Conservation (phyloP, 1,284 basidiomycete species). For the Puccinia horiana region DNA sequence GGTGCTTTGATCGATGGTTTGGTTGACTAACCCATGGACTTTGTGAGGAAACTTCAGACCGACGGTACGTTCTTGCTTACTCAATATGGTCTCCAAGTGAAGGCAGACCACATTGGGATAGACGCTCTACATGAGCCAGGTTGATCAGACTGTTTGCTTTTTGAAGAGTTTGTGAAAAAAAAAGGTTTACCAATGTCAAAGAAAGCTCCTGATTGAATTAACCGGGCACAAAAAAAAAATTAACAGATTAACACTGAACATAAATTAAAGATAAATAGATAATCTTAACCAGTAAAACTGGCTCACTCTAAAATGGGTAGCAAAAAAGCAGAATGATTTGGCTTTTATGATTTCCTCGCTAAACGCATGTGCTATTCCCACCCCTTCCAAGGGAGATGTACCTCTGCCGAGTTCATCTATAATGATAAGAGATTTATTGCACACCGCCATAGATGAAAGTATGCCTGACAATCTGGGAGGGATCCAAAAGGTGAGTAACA, state of each 20-base stretch:
- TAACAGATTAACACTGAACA: not conserved
- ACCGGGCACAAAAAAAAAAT: not conserved
- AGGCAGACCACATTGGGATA: slow-evolving; percentile 49
- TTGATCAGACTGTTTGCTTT: not conserved
- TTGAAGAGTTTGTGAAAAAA: not conserved
- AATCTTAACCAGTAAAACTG: not conserved
- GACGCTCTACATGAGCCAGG: slow-evolving; percentile 35
- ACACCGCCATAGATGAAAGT: slow-evolving; percentile 35
- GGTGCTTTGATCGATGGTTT: not conserved
- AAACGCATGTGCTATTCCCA: slow-evolving; percentile 88
- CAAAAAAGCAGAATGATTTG: slow-evolving; percentile 46
- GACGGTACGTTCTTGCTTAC: slow-evolving; percentile 21
- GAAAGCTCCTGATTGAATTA: slow-evolving; percentile 43
- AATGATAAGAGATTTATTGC: slow-evolving; percentile 52
- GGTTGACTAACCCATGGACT: slow-evolving; percentile 34
- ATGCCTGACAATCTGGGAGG: slow-evolving; percentile 31
- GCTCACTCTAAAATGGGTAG: slow-evolving; percentile 47
- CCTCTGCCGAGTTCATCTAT: slow-evolving; percentile 64
- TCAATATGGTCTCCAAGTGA: slow-evolving; percentile 46
- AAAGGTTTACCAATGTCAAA: slow-evolving; percentile 31
- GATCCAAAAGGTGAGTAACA: not conserved
- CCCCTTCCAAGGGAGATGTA: slow-evolving; percentile 79
- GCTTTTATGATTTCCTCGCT: slow-evolving; percentile 74
- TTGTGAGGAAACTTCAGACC: slow-evolving; percentile 46
- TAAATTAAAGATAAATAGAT: not conserved